Base-by-base conservation (phyloP, 1,284 basidiomycete genomes). In the Ustilago curta region DNA sequence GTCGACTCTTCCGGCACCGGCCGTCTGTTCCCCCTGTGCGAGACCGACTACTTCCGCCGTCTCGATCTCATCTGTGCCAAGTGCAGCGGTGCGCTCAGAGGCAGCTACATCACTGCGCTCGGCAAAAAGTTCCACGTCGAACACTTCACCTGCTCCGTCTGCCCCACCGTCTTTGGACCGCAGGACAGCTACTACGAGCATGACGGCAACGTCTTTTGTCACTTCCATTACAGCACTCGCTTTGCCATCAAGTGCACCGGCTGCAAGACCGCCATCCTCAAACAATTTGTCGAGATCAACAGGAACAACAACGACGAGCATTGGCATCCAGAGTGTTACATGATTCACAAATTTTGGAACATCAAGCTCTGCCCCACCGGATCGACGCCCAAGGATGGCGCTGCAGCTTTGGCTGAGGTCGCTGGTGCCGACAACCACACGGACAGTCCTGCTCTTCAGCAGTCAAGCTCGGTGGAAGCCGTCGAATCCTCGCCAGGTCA, bases 271-370 rank as follows among this genome's bases (percentile, higher is more conserved):
- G 97, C 97, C n/a, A 99, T 99, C 76, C 87, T 99, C 79, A 99
- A 99, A 87, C 96, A 99, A 85, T 99, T 98, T 83, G 96, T 99
- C 70, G 96, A 99, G 87, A 98, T 99, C 87, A 99, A 99, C 84
- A 90, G 96, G 72, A 99, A 98, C 87, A 94, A 93, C 88, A 89
- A 91, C 64, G 95, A 99, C 87, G 97, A 99, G 87, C 98, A 97
- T 84, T 99, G 97, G 96, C 96, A 99, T 89, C 96, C 96, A 53
- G 96, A 99, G 86, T 99, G 96, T 86, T 98, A 99, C 86, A 98
- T 99, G 95, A 98, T 99, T 81, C 96, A 98, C 87, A 98, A 69
- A 93, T 98, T 99, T 85, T 99, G 96, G 96, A 98, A 98, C 85
- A 95, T 98, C 86, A 97, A 97, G 86, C 91, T 99, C 6, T 79